These are phyloP conservation scores for Chenopodium formosanum DNA, from an alignment of 148 eudicot genomes.

Conservation along the genomic window DNA sequence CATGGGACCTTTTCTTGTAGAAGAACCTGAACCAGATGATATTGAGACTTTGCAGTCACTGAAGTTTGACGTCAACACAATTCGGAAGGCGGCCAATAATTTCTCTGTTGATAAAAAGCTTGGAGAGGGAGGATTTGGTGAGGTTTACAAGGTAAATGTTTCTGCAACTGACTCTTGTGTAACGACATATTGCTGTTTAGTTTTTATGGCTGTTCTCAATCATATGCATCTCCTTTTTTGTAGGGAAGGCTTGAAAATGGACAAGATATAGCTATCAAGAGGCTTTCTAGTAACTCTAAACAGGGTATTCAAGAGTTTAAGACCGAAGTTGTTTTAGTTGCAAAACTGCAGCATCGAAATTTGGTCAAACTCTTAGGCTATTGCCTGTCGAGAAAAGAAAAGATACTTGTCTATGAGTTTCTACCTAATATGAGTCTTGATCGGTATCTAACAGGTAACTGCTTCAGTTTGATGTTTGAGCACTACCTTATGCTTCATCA, in stretches of 20 bases:
- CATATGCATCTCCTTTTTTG: too few relatives aligned
- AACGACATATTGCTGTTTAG: too few relatives aligned
- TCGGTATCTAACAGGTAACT: slow-evolving; percentile 9
- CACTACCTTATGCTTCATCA: neutral
- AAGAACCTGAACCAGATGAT: slow-evolving; percentile 1
- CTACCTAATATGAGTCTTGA: slow-evolving; percentile 36
- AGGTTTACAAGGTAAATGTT: slow-evolving; percentile 29
- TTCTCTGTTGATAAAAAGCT: slow-evolving; percentile 23
- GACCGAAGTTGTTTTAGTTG: slow-evolving; percentile 23
- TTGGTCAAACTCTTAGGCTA: slow-evolving; percentile 42
- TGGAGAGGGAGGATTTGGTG: slow-evolving; percentile 33
- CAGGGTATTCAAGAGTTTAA: slow-evolving; percentile 27
- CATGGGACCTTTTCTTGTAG: neutral
- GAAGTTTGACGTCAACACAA: slow-evolving; percentile 17
- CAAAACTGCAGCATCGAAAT: slow-evolving; percentile 39
- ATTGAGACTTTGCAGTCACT: slow-evolving; percentile 18
- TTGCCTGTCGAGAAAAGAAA: slow-evolving; percentile 29
- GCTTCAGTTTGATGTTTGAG: neutral
- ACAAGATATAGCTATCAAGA: slow-evolving; percentile 30
- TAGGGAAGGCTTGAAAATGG: slow-evolving; percentile 25
- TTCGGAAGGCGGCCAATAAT: slow-evolving; percentile 12
- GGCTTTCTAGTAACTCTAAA: slow-evolving; percentile 21
- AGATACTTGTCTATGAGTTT: slow-evolving; percentile 40
- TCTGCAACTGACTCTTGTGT: neutral
- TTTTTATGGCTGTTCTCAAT: too few relatives aligned